These are phyloP conservation scores for Prototheca wickerhamii DNA, from an alignment of 163 green algal genomes.

Conservation along the genomic window DNA sequence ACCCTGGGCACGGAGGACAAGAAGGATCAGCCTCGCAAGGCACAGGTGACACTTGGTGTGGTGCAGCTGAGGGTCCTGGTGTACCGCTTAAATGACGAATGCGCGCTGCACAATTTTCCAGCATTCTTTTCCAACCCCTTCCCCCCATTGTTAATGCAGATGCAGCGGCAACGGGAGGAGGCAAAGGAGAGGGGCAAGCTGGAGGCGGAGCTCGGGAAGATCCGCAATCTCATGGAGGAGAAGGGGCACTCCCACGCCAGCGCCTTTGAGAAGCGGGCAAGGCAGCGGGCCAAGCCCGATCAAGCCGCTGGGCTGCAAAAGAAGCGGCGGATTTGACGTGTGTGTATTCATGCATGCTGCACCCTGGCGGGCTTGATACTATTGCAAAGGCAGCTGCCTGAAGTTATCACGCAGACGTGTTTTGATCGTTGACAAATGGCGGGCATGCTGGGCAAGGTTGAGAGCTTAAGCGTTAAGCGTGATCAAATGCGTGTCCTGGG, in stretches of 20 bases:
- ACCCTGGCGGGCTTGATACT: neutral
- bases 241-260: conserved; percentile 21
- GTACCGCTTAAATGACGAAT: no score
- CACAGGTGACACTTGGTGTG: neutral
- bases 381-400: no score
- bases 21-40: neutral
- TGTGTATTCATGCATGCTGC: neutral
- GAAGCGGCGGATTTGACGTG: conserved; percentile 12
- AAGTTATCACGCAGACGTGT: no score
- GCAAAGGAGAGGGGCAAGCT: conserved; percentile 18
- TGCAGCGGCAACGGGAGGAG: conserved; percentile 4
- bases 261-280: conserved; percentile 11
- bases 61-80: neutral
- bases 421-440: no score
- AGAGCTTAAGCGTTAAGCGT: no score
- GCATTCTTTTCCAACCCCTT: no score
- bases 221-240: conserved; percentile 31
- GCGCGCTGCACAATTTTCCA: no score
- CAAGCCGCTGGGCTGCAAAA: neutral
- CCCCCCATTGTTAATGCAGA: neutral
- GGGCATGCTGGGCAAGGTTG: no score
- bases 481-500: no score
- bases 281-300: neutral
- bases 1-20: neutral
- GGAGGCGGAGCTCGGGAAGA: conserved; percentile 10